These are phyloP conservation scores for Pleurostoma richardsiae DNA, from an alignment of 2,329 filamentous ascomycete species.

Conservation along the genomic window DNA sequence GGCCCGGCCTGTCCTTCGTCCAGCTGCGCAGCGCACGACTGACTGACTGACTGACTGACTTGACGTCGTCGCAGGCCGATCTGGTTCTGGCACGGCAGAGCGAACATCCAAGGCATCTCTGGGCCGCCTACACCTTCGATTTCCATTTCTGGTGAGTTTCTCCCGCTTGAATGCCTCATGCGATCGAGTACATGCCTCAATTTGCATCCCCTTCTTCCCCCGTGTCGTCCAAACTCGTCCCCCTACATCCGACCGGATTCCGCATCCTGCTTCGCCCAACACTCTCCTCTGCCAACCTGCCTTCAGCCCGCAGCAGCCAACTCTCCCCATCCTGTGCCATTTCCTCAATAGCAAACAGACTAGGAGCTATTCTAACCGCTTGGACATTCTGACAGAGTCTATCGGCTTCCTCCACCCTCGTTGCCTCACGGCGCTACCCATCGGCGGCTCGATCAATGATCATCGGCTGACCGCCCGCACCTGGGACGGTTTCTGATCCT, in stretches of 20 bases:
- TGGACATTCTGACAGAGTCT: no score
- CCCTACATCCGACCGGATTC: no score
- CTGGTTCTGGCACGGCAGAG: constrained; percentile 15
- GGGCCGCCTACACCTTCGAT: constrained; percentile 24
- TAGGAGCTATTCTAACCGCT: no score
- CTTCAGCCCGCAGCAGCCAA: no score
- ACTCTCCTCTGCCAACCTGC: no score
- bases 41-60: constrained; percentile 1
- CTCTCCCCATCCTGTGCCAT: no score
- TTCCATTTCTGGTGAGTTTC: constrained; percentile 28
- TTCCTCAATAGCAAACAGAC: no score
- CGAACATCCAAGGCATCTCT: constrained; percentile 16
- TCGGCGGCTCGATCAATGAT: neutral
- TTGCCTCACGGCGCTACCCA: no score
- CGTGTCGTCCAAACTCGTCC: no score
- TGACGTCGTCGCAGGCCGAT: constrained; percentile 14
- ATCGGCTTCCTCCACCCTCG: no score
- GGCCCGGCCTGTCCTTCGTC: constrained; percentile 1
- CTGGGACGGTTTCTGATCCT: neutral
- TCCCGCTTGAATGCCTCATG: constrained; percentile 20
- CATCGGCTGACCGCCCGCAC: neutral
- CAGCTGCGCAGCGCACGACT: neutral
- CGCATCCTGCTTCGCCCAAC: no score
- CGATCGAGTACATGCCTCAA: constrained; percentile 24
- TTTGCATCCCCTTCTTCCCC: neutral